Base-by-base conservation (phyloP, 2,329 filamentous ascomycete species). In the Apiospora sp. region DNA sequence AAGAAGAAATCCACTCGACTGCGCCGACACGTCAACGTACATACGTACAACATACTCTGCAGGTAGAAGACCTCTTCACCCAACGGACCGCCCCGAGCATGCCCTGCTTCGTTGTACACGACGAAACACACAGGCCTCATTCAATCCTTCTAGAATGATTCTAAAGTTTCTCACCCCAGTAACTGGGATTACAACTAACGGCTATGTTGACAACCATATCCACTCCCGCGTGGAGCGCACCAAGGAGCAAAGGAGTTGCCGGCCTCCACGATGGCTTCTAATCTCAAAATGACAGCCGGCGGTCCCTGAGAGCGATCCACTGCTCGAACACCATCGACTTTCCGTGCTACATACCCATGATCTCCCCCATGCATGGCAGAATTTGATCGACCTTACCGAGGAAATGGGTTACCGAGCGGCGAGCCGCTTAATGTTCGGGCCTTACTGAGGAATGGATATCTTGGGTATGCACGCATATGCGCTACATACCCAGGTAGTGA, bases 211-310 rank as follows among this genome's bases (percentile, higher is more conserved):
- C 30, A 22, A 14, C 13, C 30, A 64, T 64, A 64, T n/a, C 58
- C 58, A 64, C 58, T 64, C 41, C 58, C 34, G 58, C 58, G 58
- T 64, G 58, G 58, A 64, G 19, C 58, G 34, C 58, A 41, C 58
- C 58, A 64, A 30, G 58, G 34, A 64, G 34, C 34, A 64, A 64
- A 64, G 58, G 58, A 64, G 58, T 64, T 41, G 19, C 58, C 58
- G 58, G 58, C 58, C 58, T 64, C 58, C 58, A 64, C 34, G 58
- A 64, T 64, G 58, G 58, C 34, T 41, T 64, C 34, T 64, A 64
- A 64, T 64, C 58, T 64, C 58, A 4, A 64, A 37, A 37, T 64
- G 58, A 64, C 58, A n/a, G 58, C 22, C 34, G 58, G 58, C 58
- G 34, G 58, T 64, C 58, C 34, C 58, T 64, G 37, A 34, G 19